phyloP scores from a whole-genome alignment of 2,329 filamentous ascomycete species.

The Colletotrichum limetticola region DNA sequence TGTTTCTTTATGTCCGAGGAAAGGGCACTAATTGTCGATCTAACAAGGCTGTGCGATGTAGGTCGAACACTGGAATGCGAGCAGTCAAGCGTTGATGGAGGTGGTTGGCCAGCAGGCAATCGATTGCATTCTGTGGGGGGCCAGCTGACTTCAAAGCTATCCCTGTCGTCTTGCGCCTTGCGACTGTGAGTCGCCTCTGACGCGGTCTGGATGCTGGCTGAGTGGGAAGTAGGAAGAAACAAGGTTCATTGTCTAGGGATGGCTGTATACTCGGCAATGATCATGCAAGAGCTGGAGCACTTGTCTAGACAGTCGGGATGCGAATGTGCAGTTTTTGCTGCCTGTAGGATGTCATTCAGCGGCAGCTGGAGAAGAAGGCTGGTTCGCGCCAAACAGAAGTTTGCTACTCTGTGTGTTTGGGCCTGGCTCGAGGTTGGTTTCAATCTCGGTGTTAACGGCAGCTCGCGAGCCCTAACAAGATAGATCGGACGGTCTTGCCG shows the following conservation, averaged over 20 bases:
- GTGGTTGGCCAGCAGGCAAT: conserved; percentile 19
- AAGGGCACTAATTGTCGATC: conserved; percentile 25
- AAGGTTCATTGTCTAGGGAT: background rate
- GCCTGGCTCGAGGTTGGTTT: conserved; percentile 30
- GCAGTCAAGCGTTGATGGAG: background rate
- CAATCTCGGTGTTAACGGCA: conserved; percentile 28
- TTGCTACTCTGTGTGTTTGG: conserved; percentile 29
- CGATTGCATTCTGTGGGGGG: conserved; percentile 6
- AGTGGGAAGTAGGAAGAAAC: background rate
- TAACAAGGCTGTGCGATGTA: background rate
- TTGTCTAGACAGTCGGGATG: background rate
- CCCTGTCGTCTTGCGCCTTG: conserved; percentile 17
- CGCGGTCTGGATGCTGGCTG: conserved; percentile 15
- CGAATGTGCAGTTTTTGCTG: background rate
- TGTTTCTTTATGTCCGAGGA: background rate
- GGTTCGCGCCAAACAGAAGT: conserved; percentile 5
- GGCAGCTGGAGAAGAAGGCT: conserved; percentile 2
- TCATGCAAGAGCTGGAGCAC: background rate
- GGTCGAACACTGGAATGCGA: background rate
- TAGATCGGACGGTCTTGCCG: conserved; percentile 27
- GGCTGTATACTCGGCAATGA: conserved; percentile 11
- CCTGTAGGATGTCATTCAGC: background rate
- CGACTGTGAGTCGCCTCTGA: conserved; percentile 13
- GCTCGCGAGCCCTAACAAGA: conserved; percentile 22
- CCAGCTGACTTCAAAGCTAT: conserved; percentile 13